These are phyloP conservation scores for Globisporangium irregulare DNA, from an alignment of 352 stramenopile species.

Conservation along the genomic window DNA sequence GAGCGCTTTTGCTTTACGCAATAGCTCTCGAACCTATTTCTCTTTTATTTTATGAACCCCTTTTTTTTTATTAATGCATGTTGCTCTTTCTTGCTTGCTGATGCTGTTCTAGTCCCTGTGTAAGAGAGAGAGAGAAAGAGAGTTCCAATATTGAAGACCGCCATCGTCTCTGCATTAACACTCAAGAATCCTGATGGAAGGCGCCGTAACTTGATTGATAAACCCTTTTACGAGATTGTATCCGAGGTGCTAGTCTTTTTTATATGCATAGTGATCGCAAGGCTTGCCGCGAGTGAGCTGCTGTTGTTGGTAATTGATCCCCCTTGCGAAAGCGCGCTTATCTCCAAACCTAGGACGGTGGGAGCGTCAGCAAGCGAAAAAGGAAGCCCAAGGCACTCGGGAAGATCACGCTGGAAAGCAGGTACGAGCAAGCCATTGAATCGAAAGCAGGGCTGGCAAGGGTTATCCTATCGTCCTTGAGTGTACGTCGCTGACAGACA, in stretches of 20 bases:
- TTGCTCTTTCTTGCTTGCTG: background rate
- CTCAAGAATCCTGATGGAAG: background rate
- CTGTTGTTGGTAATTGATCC: background rate
- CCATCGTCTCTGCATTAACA: background rate
- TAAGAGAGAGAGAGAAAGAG: background rate
- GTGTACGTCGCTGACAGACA: background rate
- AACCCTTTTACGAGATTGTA: background rate
- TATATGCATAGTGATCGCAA: background rate
- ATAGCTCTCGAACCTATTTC: background rate
- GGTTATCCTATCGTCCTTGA: background rate
- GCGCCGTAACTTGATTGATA: background rate
- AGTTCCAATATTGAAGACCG: background rate
- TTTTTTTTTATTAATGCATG: slow-evolving; percentile 3
- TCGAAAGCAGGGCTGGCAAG: background rate
- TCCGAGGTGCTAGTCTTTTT: background rate
- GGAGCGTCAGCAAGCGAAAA: background rate
- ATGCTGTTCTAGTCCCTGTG: background rate
- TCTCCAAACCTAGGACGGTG: background rate
- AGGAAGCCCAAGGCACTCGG: background rate
- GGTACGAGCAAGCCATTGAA: background rate
- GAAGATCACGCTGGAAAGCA: background rate
- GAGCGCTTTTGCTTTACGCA: background rate
- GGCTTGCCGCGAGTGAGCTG: background rate
- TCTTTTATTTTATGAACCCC: background rate
- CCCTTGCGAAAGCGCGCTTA: background rate